These are phyloP conservation scores for Fraxinus platypoda DNA, from an alignment of 305 asterid species.

Conservation along the genomic window DNA sequence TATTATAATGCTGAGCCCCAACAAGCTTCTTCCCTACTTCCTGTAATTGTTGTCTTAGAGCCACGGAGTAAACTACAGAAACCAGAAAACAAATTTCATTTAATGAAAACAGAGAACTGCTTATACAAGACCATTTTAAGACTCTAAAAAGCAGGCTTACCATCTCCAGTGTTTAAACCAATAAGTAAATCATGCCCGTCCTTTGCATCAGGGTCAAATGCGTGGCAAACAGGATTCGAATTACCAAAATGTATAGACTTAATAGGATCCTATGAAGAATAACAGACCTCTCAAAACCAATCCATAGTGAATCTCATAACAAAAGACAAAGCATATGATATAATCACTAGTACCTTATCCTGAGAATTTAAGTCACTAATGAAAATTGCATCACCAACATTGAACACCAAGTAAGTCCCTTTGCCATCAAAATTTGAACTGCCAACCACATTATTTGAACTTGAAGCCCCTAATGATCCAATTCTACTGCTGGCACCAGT, in stretches of 20 bases:
- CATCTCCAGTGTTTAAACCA: constrained; percentile 93
- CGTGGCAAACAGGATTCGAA: constrained; percentile 94
- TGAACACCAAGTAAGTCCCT: constrained; percentile 93
- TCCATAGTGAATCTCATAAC: constrained; percentile 15
- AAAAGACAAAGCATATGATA: constrained; percentile 4
- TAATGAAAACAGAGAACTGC: constrained; percentile 6
- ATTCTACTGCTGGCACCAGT: constrained; percentile 62
- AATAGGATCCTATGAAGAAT: constrained; percentile 78
- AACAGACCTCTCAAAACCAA: constrained; percentile 43
- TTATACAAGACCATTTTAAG: constrained; percentile 13
- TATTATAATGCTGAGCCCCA: constrained; percentile 94
- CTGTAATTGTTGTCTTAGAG: constrained; percentile 91
- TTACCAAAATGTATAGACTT: constrained; percentile 90
- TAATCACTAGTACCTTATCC: constrained; percentile 72
- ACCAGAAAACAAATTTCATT: constrained; percentile 20
- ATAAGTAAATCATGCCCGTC: constrained; percentile 98
- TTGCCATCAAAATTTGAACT: constrained; percentile 89
- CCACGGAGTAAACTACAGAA: constrained; percentile 77
- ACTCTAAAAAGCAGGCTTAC: constrained; percentile 37
- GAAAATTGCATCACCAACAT: constrained; percentile 90
- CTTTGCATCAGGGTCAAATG: constrained; percentile 94
- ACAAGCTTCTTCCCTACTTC: constrained; percentile 98
- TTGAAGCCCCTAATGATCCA: constrained; percentile 82
- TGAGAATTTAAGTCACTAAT: constrained; percentile 89
- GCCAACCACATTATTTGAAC: constrained; percentile 53